phyloP scores from a whole-genome alignment of 163 green algal species.

The Scenedesmus sp. region DNA sequence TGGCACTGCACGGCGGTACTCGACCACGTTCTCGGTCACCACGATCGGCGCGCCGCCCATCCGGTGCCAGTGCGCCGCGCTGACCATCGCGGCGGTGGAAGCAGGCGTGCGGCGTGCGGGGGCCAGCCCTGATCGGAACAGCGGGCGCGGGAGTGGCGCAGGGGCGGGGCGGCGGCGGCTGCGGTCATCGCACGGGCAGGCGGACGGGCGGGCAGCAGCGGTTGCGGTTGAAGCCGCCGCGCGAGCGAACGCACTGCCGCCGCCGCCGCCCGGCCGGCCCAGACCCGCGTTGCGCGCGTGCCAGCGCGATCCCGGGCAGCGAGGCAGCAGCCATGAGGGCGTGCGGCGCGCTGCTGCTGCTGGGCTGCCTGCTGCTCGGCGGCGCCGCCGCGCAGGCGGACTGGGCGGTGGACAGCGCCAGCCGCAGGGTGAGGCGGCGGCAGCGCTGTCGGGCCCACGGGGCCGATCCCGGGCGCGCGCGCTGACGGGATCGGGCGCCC shows the following conservation, averaged over 20 bases:
- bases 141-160: background rate
- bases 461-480: background rate
- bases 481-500: background rate
- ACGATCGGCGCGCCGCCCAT: conserved; percentile 30
- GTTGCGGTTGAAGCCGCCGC: background rate
- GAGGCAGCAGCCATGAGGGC: background rate
- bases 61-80: conserved; percentile 11
- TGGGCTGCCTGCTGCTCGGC: conserved; percentile 9
- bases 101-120: no score
- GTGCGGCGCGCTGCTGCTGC: background rate
- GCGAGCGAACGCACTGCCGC: background rate
- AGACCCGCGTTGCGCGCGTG: no score
- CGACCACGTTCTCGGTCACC: conserved; percentile 28
- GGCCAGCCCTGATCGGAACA: no score
- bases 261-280: no score
- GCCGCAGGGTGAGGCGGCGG: conserved; percentile 22
- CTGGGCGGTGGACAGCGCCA: conserved; percentile 8
- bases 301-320: no score
- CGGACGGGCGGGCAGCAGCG: background rate
- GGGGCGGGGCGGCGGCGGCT: no score
- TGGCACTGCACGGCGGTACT: conserved; percentile 21
- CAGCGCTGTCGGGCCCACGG: background rate
- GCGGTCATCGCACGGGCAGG: no score
- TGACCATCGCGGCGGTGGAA: background rate
- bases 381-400: conserved; percentile 12